These are phyloP conservation scores for Diaporthe humulicola DNA, from an alignment of 2,329 filamentous ascomycete species.

Conservation along the genomic window DNA sequence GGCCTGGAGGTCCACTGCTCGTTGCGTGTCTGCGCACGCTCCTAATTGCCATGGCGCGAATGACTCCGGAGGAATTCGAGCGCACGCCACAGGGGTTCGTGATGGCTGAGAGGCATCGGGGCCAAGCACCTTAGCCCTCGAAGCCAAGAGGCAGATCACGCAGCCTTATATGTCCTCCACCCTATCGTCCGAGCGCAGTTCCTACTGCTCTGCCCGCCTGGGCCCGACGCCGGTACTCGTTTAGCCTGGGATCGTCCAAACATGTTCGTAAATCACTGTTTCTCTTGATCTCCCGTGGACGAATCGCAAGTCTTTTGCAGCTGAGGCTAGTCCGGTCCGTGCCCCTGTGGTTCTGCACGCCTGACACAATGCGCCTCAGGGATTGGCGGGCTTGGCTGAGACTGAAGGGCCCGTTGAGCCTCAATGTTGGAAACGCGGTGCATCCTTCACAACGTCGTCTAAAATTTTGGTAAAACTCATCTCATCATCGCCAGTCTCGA, in stretches of 20 bases:
- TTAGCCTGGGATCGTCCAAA: not conserved
- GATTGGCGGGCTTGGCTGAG: slow-evolving; percentile 19
- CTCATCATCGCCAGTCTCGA: not conserved
- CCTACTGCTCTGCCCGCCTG: not conserved
- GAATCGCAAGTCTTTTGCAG: not conserved
- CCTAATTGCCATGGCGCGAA: not conserved
- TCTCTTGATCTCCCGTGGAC: slow-evolving; percentile 15
- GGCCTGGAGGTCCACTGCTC: not conserved
- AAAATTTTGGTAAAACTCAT: slow-evolving; percentile 11
- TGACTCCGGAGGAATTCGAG: not conserved
- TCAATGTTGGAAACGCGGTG: not conserved
- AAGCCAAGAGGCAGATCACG: slow-evolving; percentile 19
- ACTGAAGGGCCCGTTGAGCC: slow-evolving; percentile 1
- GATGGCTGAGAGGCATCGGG: not conserved
- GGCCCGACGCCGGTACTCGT: not conserved
- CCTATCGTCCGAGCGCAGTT: slow-evolving; percentile 2
- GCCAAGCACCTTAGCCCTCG: slow-evolving; percentile 10
- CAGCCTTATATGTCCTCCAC: slow-evolving; percentile 15
- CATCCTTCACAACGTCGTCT: slow-evolving; percentile 2
- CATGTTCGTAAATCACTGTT: not conserved
- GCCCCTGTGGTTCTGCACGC: not conserved
- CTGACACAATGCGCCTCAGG: not conserved
- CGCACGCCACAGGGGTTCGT: slow-evolving; percentile 6
- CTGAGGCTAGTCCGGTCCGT: not conserved
- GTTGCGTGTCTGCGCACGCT: not conserved